phyloP scores from a whole-genome alignment of 768 basidiomycete species.

The Naganishia randhawae region DNA sequence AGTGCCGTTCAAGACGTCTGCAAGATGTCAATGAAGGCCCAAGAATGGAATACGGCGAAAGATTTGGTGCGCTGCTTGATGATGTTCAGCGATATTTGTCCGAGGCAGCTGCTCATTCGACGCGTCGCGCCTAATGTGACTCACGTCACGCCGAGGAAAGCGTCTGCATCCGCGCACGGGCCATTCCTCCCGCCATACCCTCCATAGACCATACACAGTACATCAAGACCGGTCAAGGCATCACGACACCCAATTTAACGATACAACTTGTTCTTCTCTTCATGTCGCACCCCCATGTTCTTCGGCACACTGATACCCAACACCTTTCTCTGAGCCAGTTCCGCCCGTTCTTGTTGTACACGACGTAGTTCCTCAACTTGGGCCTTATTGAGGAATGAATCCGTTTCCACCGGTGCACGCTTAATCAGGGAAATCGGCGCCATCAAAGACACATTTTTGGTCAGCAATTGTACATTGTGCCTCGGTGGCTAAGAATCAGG shows the following conservation, averaged over 20 bases:
- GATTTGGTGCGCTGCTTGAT: too few relatives aligned
- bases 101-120: too few relatives aligned
- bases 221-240: too few relatives aligned
- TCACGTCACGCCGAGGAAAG: too few relatives aligned
- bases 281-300: slow-evolving; percentile 44
- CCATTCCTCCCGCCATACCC: too few relatives aligned
- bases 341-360: slow-evolving; percentile 78
- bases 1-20: not conserved
- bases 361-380: slow-evolving; percentile 75
- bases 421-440: slow-evolving; percentile 1
- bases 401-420: slow-evolving; percentile 57
- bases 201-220: too few relatives aligned
- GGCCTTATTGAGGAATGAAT: slow-evolving; percentile 71
- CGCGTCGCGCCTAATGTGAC: too few relatives aligned
- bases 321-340: slow-evolving; percentile 56
- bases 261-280: slow-evolving; percentile 34
- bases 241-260: too few relatives aligned
- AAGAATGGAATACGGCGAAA: too few relatives aligned
- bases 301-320: slow-evolving; percentile 44
- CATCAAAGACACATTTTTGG: too few relatives aligned
- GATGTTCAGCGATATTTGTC: too few relatives aligned
- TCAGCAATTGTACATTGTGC: not conserved
- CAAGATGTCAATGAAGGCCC: not conserved
- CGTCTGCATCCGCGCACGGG: too few relatives aligned
- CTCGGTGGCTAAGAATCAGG: not conserved